Percentiles rank a stretch among this genome's conserved stretches.
phyloP scores from a whole-genome alignment of 805 yeast species.

The Candida ascalaphidarum region DNA sequence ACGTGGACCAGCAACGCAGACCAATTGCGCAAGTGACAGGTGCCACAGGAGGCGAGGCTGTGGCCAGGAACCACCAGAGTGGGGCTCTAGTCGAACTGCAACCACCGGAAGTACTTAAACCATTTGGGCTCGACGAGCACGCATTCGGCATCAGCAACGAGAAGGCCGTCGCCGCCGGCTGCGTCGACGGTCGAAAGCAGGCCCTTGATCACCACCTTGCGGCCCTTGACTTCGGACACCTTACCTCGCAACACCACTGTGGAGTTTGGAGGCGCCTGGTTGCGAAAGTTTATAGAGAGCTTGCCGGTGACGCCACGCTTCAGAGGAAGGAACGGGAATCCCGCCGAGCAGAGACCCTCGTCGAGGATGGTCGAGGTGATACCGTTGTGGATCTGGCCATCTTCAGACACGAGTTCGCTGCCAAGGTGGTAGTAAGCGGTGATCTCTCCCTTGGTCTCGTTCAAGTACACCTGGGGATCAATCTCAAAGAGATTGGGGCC shows the following conservation, averaged over 20 bases:
- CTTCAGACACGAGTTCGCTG: constrained; percentile 50
- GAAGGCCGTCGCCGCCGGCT: constrained; percentile 17
- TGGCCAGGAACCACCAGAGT: too few relatives aligned
- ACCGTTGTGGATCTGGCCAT: constrained; percentile 76
- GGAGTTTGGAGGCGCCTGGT: constrained; percentile 53
- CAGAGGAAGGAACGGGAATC: constrained; percentile 73
- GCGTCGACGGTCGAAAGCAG: constrained; percentile 38
- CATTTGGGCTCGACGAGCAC: constrained; percentile 80
- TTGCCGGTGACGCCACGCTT: constrained; percentile 85
- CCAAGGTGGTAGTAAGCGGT: constrained; percentile 71
- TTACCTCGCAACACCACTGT: constrained; percentile 61
- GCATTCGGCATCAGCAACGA: constrained; percentile 57
- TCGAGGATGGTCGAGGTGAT: constrained; percentile 71
- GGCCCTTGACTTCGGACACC: constrained; percentile 59
- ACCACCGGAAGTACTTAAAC: constrained; percentile 62
- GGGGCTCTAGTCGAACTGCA: constrained; percentile 11
- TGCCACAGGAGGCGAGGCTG: too few relatives aligned
- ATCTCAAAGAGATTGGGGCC: constrained; percentile 63
- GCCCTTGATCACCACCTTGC: constrained; percentile 79
- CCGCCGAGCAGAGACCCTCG: constrained; percentile 79
- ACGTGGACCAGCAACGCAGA: too few relatives aligned
- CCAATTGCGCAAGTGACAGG: too few relatives aligned
- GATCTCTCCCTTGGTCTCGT: constrained; percentile 43
- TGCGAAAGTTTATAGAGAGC: constrained; percentile 55
- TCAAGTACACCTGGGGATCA: constrained; percentile 63